These are phyloP conservation scores for Neocucurbitaria cava DNA, from an alignment of 2,329 filamentous ascomycete species.

Conservation along the genomic window DNA sequence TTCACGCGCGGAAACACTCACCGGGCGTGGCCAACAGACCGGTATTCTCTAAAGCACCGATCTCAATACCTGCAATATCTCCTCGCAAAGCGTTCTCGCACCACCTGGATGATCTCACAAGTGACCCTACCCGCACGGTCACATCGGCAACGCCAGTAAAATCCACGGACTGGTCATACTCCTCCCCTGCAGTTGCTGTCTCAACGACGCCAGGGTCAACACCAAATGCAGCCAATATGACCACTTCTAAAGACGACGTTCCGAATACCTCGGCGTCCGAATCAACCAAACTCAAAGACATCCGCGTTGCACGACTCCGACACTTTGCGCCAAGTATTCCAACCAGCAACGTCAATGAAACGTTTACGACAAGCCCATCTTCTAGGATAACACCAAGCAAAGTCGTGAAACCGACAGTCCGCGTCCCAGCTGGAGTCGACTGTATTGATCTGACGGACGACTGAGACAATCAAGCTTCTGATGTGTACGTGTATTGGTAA, in stretches of 20 bases:
- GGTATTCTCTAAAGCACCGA: not conserved
- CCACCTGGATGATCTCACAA: not conserved
- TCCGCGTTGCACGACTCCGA: slow-evolving; percentile 21
- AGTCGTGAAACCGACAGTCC: not conserved
- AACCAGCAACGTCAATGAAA: not conserved
- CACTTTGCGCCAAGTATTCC: slow-evolving; percentile 8
- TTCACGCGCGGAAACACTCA: not conserved
- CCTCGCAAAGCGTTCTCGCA: not conserved
- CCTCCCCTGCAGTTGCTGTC: not conserved
- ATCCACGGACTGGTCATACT: no score
- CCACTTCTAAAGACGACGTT: not conserved
- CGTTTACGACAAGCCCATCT: not conserved
- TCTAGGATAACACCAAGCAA: not conserved
- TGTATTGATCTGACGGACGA: slow-evolving; percentile 23
- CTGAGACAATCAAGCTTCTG: slow-evolving; percentile 2
- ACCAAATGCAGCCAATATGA: not conserved
- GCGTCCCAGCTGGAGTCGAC: slow-evolving; percentile 1
- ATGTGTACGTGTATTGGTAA: no score
- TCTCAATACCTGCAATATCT: not conserved
- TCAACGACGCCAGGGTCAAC: not conserved
- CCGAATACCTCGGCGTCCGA: not conserved
- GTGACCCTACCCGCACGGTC: not conserved
- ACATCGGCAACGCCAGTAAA: not conserved
- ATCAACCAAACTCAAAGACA: not conserved
- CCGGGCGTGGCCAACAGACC: not conserved